Conservation (phyloP, 2,329 filamentous ascomycete species). For the Myrmaecium sp. region DNA sequence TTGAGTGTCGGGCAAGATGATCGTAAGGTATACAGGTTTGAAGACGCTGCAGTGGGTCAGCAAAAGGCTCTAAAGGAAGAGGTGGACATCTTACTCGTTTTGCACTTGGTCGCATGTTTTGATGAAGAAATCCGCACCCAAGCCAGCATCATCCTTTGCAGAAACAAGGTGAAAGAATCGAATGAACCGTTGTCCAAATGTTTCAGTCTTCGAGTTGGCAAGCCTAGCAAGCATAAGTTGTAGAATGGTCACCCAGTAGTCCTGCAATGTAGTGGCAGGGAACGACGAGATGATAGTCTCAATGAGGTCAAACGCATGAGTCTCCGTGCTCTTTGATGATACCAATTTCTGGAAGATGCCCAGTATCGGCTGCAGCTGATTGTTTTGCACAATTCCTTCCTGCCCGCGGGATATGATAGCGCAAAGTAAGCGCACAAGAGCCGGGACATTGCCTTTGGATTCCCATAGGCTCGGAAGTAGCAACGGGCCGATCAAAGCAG, state of each 20-base stretch:
- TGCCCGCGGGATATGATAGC: constrained; percentile 69
- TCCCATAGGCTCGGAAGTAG: constrained; percentile 80
- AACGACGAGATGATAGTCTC: constrained; percentile 63
- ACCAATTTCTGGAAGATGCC: constrained; percentile 91
- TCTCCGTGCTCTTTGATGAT: constrained; percentile 65
- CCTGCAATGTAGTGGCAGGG: constrained; percentile 54
- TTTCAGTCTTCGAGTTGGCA: constrained; percentile 60
- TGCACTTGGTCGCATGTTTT: constrained; percentile 69
- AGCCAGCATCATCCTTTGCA: constrained; percentile 60
- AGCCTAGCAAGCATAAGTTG: constrained; percentile 63
- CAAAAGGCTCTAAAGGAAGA: constrained; percentile 1
- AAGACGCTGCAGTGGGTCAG: constrained; percentile 41
- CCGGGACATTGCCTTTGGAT: constrained; percentile 80
- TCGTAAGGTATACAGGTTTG: constrained; percentile 64
- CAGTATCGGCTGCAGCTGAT: constrained; percentile 76
- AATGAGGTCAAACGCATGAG: constrained; percentile 75
- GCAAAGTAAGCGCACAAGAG: constrained; percentile 66
- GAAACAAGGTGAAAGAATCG: constrained; percentile 90
- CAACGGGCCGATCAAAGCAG: constrained; percentile 59
- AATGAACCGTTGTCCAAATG: constrained; percentile 71
- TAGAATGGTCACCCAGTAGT: constrained; percentile 66
- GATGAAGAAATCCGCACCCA: constrained; percentile 87
- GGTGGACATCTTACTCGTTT: constrained; percentile 33
- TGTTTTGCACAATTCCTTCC: constrained; percentile 54
- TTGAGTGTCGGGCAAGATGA: constrained; percentile 78